Conservation (phyloP, 306 rosid genomes). For the Quillaja saponaria region DNA sequence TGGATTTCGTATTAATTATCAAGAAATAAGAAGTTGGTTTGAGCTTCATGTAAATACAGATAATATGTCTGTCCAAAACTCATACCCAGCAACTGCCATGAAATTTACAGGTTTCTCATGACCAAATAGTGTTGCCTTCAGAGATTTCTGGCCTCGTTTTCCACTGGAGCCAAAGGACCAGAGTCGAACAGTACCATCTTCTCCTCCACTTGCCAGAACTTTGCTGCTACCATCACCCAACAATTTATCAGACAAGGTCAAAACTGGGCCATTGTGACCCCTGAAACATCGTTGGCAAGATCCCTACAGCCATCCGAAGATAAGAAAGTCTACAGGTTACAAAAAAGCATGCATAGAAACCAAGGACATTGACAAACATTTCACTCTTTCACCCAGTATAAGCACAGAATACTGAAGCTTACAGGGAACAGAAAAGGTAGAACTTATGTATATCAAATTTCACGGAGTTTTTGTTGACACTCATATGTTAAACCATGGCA, state of each 20-base stretch:
- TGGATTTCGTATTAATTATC: no score
- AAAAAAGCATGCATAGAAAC: no score
- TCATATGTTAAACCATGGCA: not conserved
- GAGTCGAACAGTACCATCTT: constrained; percentile 85
- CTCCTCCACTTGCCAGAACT: constrained; percentile 94
- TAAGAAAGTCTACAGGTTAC: constrained; percentile 10
- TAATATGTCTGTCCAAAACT: no score
- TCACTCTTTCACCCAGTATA: constrained; percentile 1
- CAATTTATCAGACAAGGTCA: constrained; percentile 68
- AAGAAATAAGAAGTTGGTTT: no score
- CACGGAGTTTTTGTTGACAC: no score
- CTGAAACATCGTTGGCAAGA: constrained; percentile 59
- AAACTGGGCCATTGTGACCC: constrained; percentile 86
- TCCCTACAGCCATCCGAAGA: constrained; percentile 45
- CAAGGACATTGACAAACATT: constrained; percentile 12
- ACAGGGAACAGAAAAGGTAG: no score
- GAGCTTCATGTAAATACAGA: no score
- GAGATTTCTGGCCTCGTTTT: constrained; percentile 63
- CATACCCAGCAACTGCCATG: constrained; percentile 82
- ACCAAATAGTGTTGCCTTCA: constrained; percentile 76
- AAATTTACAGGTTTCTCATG: constrained; percentile 71
- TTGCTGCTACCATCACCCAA: constrained; percentile 65
- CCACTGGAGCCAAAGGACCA: constrained; percentile 77
- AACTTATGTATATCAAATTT: no score
- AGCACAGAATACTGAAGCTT: not conserved